Evolutionary conservation across 2,329 filamentous ascomycete species (phyloP).

Genomic region (Erysiphe pulchra): DNA sequence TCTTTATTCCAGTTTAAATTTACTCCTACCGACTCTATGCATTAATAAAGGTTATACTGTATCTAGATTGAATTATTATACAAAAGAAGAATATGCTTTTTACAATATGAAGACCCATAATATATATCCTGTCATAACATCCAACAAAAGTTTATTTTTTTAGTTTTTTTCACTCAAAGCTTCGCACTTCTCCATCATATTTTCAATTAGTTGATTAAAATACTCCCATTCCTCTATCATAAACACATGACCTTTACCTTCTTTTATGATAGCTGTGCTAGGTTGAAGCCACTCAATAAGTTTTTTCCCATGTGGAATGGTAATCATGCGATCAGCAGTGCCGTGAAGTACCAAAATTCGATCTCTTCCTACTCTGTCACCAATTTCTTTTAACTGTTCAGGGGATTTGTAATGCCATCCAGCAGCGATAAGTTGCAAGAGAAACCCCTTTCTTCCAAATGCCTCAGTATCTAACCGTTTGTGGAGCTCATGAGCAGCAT

Average conservation of each 20-base stretch:
- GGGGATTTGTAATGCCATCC: slow-evolving; percentile 55
- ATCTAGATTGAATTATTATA: too few species aligned
- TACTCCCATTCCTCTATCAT: slow-evolving; percentile 44
- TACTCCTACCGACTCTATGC: too few species aligned
- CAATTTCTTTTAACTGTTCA: slow-evolving; percentile 37
- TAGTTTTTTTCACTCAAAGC: slow-evolving; percentile 1
- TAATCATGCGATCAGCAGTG: slow-evolving; percentile 52
- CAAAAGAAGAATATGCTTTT: too few species aligned
- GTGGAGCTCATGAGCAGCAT: slow-evolving; percentile 50
- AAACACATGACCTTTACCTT: slow-evolving; percentile 51
- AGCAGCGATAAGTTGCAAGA: slow-evolving; percentile 54
- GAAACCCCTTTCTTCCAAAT: slow-evolving; percentile 41
- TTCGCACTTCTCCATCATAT: slow-evolving; percentile 13
- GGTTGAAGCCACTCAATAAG: slow-evolving; percentile 40
- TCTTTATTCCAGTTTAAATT: too few species aligned
- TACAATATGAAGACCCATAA: too few species aligned
- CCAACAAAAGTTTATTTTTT: too few species aligned
- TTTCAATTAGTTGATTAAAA: slow-evolving; percentile 33
- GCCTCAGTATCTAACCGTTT: slow-evolving; percentile 36
- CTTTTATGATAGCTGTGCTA: slow-evolving; percentile 32
- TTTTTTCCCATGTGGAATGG: slow-evolving; percentile 39
- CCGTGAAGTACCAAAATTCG: slow-evolving; percentile 61
- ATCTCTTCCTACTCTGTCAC: slow-evolving; percentile 41
- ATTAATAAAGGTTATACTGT: too few species aligned
- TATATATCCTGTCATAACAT: too few species aligned